Evolutionary conservation across 371 early-diverging fungal genomes (phyloP).

Genomic region (Lichtheimia ornata): DNA sequence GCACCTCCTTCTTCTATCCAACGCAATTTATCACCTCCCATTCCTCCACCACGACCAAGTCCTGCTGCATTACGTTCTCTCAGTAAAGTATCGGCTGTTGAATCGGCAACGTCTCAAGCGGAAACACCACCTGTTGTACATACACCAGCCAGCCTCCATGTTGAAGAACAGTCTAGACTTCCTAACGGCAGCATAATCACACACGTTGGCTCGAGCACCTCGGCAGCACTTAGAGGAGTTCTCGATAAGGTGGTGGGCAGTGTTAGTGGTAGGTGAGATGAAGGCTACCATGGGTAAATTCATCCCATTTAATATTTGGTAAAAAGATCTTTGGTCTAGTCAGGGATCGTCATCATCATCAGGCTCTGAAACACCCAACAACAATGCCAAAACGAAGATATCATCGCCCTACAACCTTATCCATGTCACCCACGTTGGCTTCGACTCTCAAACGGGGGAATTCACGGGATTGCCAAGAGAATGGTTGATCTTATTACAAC

Average conservation of each 20-base stretch:
- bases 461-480: slow-evolving; percentile 93
- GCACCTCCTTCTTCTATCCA: background rate
- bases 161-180: background rate
- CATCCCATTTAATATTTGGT: background rate
- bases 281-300: no score
- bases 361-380: background rate
- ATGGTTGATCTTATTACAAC: slow-evolving; percentile 88
- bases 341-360: slow-evolving; percentile 1
- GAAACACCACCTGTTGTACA: background rate
- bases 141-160: background rate
- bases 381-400: slow-evolving; percentile 17
- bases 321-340: slow-evolving; percentile 13
- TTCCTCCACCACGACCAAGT: slow-evolving; percentile 19
- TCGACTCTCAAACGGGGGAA: slow-evolving; percentile 86
- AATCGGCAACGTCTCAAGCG: background rate
- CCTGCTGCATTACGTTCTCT: slow-evolving; percentile 12
- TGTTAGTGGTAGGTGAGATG: slow-evolving; percentile 52
- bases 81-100: slow-evolving; percentile 3
- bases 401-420: slow-evolving; percentile 95
- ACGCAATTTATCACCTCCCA: slow-evolving; percentile 6
- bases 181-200: slow-evolving; percentile 17
- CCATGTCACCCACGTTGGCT: slow-evolving; percentile 95
- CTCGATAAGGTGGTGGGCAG: slow-evolving; percentile 65
- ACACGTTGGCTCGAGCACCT: slow-evolving; percentile 23
- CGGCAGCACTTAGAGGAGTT: slow-evolving; percentile 62